phyloP scores from a whole-genome alignment of 352 stramenopile genomes.

The Phytophthora citrophthora region DNA sequence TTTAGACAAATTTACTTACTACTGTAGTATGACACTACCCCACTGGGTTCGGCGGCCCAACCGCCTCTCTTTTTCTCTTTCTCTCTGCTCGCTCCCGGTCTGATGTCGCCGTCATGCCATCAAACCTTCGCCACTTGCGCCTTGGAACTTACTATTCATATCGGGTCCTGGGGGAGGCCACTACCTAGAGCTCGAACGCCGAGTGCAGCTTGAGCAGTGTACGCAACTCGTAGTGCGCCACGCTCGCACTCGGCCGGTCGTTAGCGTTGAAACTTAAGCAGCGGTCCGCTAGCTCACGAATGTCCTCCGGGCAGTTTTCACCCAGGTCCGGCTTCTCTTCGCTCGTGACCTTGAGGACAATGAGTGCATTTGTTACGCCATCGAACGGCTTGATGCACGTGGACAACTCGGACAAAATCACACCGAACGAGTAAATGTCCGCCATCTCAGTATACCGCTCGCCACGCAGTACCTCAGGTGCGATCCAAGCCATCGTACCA shows the following conservation, averaged over 20 bases:
- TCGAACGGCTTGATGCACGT: constrained; percentile 76
- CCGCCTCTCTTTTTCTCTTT: constrained; percentile 6
- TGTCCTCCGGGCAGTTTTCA: constrained; percentile 66
- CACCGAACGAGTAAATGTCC: constrained; percentile 89
- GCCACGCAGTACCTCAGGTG: constrained; percentile 76
- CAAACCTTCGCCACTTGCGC: constrained; percentile 9
- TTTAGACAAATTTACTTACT: constrained; percentile 35
- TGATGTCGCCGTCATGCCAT: neutral
- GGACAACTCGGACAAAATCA: constrained; percentile 77
- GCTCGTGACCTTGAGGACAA: constrained; percentile 79
- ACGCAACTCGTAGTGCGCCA: constrained; percentile 78
- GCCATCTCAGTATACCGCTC: constrained; percentile 88
- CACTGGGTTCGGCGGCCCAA: constrained; percentile 16
- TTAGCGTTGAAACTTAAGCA: constrained; percentile 73
- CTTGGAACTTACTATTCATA: constrained; percentile 40
- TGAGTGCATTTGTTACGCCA: constrained; percentile 67
- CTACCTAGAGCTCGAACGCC: constrained; percentile 55
- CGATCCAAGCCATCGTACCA: constrained; percentile 88
- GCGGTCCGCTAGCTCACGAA: constrained; percentile 58
- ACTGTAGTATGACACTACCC: constrained; percentile 22
- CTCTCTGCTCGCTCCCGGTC: neutral
- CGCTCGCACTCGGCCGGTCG: constrained; percentile 73
- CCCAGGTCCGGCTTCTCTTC: constrained; percentile 71
- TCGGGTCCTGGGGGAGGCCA: constrained; percentile 21
- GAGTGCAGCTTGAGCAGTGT: constrained; percentile 74